A percentile compares a stretch with the other conserved stretches of the same genome.
Conservation (phyloP, 345 rosid species). For the Bruguiera gymnorhiza region DNA sequence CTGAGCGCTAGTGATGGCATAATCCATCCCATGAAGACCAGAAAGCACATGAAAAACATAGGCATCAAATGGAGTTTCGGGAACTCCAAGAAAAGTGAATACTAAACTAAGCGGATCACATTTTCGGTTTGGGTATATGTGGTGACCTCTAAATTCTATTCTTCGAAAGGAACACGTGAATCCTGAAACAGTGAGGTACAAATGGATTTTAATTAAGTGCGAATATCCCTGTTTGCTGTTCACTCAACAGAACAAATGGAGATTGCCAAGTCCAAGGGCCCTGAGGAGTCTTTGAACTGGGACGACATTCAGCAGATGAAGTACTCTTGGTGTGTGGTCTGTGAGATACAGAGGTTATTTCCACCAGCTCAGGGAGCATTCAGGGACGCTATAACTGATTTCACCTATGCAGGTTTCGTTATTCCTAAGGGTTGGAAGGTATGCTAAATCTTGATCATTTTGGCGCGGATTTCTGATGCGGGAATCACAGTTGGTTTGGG, state of each 20-base stretch:
- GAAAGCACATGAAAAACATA: too few relatives aligned
- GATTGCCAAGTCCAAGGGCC: slow-evolving; percentile 1
- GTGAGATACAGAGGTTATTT: neutral
- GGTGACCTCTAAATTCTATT: too few relatives aligned
- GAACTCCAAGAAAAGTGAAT: too few relatives aligned
- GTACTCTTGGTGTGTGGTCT: slow-evolving; percentile 3
- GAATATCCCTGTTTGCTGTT: neutral
- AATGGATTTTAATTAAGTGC: neutral
- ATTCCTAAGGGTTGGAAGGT: slow-evolving; percentile 15
- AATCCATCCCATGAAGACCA: too few relatives aligned
- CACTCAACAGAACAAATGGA: slow-evolving; percentile 1
- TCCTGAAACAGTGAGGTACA: too few relatives aligned
- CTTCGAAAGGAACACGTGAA: neutral
- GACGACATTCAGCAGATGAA: slow-evolving; percentile 3
- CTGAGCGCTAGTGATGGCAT: too few relatives aligned
- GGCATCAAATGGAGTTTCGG: too few relatives aligned
- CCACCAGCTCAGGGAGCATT: neutral
- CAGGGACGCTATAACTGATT: slow-evolving; percentile 5
- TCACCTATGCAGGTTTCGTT: neutral
- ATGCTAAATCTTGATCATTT: neutral
- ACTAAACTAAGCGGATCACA: too few relatives aligned
- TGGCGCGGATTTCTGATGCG: too few relatives aligned
- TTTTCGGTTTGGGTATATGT: too few relatives aligned
- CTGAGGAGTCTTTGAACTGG: slow-evolving; percentile 4
- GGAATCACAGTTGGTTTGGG: too few relatives aligned